Evolutionary conservation across 2,329 filamentous ascomycete species (phyloP), one percentile per base, ranked within the genome.

Genomic region (Mycosphaerella sp.): DNA sequence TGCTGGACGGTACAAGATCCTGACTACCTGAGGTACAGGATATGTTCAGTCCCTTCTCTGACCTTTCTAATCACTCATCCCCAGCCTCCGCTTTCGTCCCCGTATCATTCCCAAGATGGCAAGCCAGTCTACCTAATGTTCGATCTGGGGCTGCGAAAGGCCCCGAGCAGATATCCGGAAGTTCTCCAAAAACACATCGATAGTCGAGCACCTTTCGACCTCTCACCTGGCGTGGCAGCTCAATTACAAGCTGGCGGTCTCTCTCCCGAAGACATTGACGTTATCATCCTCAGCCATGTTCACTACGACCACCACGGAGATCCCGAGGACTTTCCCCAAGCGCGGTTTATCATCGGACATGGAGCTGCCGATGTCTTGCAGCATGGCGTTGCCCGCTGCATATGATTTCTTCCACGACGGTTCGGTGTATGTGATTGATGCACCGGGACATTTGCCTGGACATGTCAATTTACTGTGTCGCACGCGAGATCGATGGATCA

Each of bases 271-370:
- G 67, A 70, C 6, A 65, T 76, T 11, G 64, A 76, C 51, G 64
- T 67, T 5, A 69, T 78, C 4, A 68, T 82, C 6, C 64, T 80
- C 1, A 78, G 74, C 59, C 80, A 83, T 55, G 66, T 67, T 1
- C 79, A 83, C 60, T 81, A 78, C 72, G 80, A 83, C 59, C 80
- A 82, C 57, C 71, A 78, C 38, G 80, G 80, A n/a, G 79, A 77
- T 4, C 77, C 79, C 0, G 66, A 69, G 1, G 78, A 81, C 59
- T 82, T 80, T 58, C 56, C 70, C 0, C 65, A 69, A 10, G 71
- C 78, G 0, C 69, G 69, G 2, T 80, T 82, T 58, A 59, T 78
- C 3, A 75, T 82, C 8, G 80, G 80, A 0, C 67, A 71, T 3
- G 77, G 76, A 4, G 74, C 74, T 0, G 58, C 74, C 14, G 58